Conservation (phyloP, 805 yeast species). For the Ogataea neopini region DNA sequence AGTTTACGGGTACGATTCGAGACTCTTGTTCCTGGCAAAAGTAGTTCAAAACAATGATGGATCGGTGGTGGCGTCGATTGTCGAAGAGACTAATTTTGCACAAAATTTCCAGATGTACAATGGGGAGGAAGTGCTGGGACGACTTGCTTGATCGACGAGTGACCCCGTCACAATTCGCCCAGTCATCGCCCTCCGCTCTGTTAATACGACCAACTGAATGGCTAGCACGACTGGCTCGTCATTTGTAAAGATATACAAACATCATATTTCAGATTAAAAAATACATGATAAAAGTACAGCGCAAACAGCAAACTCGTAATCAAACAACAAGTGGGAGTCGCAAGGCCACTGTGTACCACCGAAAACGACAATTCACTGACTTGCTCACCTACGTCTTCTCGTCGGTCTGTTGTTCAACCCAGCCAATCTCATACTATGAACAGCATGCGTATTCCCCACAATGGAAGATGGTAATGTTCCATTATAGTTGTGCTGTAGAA, state of each 20-base stretch:
- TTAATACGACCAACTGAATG: too few relatives aligned
- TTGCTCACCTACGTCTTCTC: conserved; percentile 24
- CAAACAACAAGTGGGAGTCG: too few relatives aligned
- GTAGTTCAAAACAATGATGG: conserved; percentile 14
- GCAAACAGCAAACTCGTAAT: not conserved
- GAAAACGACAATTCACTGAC: too few relatives aligned
- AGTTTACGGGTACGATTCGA: conserved; percentile 19
- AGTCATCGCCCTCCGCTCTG: too few relatives aligned
- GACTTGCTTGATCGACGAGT: too few relatives aligned
- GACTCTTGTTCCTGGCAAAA: conserved; percentile 11
- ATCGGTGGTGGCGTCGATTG: conserved; percentile 3
- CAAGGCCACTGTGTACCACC: too few relatives aligned
- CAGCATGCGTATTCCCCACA: conserved; percentile 15
- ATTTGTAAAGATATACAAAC: not conserved
- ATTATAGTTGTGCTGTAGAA: conserved; percentile 67
- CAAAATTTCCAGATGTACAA: not conserved
- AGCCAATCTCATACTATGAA: conserved; percentile 18
- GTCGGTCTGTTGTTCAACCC: conserved; percentile 17
- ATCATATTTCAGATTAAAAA: not conserved
- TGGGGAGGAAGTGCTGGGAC: not conserved
- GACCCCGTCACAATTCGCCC: too few relatives aligned
- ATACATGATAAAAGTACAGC: conserved; percentile 2
- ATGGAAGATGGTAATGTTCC: conserved; percentile 75
- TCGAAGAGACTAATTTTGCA: not conserved
- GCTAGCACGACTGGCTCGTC: too few relatives aligned